Evolutionary conservation across 2,329 filamentous ascomycete species (phyloP), one percentile per base, ranked within the genome.

Genomic region (Colletotrichum agaves): DNA sequence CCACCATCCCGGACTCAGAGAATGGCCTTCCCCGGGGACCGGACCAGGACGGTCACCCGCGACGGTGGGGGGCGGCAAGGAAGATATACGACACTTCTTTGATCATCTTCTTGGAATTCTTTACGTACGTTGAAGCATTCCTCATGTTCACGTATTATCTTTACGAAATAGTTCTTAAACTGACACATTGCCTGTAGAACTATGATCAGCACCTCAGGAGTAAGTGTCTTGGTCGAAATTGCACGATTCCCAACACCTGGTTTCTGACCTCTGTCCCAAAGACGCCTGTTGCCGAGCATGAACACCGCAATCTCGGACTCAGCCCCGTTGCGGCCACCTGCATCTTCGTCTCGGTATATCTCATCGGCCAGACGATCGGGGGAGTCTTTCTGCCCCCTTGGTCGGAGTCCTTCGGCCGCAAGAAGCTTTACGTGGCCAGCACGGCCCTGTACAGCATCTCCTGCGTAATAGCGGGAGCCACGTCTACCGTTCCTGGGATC

Each of bases 141-240:
- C 1, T 15, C 33, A 0, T 13, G 5, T 11, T 62, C 12, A 56
- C 49, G 23, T 2, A 0, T 2, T 2, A 13, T 0, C 27, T 19
- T 19, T 7, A 3, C 5, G 3, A 4, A 6, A 23, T 4, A n/a
- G 21, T 23, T 23, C 4, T 23, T 23, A 3, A 7, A 8, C 27
- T 27, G 35, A 37, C 35, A 37, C 35, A 63, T 49, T 6, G 63
- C 58, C 0, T 27, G 27, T 27, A 27, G 27, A 27, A 27, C 27
- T 27, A 66, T 55, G 17, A 62, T 63, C 0, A 66, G 63, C 43
- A 66, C 63, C 1, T 49, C 63, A 23, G 63, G 63, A 17, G 63
- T 49, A 62, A 12, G 58, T 44, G 4, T 53, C 5, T 11, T 17
- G 2, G 12, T 3, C 3, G 21, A 0, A 37, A 8, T 39, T 23